Evolutionary conservation across 2,329 filamentous ascomycete genomes (phyloP).

Genomic region (Verticillium albo-atrum): DNA sequence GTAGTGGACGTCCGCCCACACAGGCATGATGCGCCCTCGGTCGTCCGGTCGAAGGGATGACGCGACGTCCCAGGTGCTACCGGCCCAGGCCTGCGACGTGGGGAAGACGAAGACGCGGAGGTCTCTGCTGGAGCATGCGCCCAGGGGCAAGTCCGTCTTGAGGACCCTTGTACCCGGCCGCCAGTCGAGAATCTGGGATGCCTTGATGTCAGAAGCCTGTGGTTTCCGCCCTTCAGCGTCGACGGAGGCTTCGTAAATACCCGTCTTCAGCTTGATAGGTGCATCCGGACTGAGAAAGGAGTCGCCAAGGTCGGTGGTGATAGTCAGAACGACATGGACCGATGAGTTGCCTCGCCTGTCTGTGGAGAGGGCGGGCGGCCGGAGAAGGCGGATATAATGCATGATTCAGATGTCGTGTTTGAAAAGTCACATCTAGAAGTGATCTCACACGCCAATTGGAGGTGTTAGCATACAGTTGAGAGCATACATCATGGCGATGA

Average conservation of each 20-base stretch:
- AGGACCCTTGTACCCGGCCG: constrained; percentile 27
- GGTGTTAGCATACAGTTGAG: background rate
- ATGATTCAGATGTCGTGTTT: constrained; percentile 25
- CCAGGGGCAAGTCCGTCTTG: constrained; percentile 25
- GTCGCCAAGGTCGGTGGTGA: constrained; percentile 56
- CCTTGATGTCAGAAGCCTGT: constrained; percentile 19
- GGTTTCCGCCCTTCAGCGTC: constrained; percentile 15
- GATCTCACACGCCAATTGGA: background rate
- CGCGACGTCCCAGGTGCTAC: background rate
- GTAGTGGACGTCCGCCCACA: constrained; percentile 29
- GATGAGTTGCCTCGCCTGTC: constrained; percentile 16
- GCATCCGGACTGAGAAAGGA: constrained; percentile 42
- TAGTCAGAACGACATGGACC: constrained; percentile 44
- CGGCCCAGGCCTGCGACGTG: background rate
- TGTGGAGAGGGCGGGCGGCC: constrained; percentile 35
- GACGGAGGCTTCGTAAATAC: constrained; percentile 16
- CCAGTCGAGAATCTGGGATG: constrained; percentile 25
- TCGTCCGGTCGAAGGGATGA: constrained; percentile 1
- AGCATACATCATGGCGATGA: background rate
- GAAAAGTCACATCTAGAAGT: background rate
- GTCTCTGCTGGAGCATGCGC: background rate
- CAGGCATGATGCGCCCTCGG: constrained; percentile 37
- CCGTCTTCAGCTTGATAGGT: constrained; percentile 38
- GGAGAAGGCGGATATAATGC: constrained; percentile 54
- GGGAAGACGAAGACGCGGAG: constrained; percentile 2